A percentile compares a stretch with the other conserved stretches of the same genome.
These are phyloP conservation scores for Begonia masoniana DNA, from an alignment of 306 rosid genomes.

Conservation along the genomic window DNA sequence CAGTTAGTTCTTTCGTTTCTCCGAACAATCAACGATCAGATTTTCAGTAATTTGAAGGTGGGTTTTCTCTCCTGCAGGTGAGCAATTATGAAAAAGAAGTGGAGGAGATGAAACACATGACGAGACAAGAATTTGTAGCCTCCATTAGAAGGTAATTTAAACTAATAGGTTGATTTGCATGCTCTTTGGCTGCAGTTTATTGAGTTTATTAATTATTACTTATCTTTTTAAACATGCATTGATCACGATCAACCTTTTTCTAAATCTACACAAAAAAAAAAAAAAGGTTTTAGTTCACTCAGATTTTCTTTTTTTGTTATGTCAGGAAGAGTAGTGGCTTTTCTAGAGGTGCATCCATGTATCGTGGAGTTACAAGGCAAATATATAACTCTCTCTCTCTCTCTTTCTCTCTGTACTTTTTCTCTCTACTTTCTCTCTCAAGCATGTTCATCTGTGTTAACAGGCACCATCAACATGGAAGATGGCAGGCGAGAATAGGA, in stretches of 20 bases:
- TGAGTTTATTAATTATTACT: no score
- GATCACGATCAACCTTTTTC: not conserved
- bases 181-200: no score
- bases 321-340: constrained; percentile 96
- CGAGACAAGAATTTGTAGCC: constrained; percentile 98
- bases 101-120: constrained; percentile 97
- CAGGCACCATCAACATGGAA: constrained; percentile 97
- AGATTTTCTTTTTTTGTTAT: not conserved
- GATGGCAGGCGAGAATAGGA: constrained; percentile 99
- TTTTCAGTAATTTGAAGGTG: not conserved
- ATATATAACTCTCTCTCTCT: not conserved
- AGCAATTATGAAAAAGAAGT: constrained; percentile 87
- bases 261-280: not conserved
- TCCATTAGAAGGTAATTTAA: constrained; percentile 64
- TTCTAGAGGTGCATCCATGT: constrained; percentile 98
- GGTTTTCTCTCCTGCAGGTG: constrained; percentile 30
- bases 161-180: no score
- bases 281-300: not conserved
- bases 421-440: not conserved
- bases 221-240: not conserved
- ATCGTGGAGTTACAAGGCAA: constrained; percentile 97
- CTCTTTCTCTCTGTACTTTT: not conserved
- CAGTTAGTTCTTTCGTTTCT: constrained; percentile 25
- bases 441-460: not conserved
- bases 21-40: not conserved